Evolutionary conservation across 2,329 filamentous ascomycete species (phyloP).

Genomic region (Coniochaeta sp.): DNA sequence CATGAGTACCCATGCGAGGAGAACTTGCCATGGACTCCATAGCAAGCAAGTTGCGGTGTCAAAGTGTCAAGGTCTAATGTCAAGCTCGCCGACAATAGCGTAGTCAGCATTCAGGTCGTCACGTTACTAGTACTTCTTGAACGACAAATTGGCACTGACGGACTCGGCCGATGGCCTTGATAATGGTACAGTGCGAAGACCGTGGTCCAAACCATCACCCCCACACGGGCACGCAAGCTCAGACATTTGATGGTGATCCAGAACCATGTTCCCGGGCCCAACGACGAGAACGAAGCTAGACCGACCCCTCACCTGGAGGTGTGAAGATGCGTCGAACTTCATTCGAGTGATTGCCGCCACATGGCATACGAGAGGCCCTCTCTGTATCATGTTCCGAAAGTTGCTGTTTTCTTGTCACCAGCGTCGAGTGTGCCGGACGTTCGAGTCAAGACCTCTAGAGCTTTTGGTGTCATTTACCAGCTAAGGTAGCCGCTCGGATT

Average conservation of each 20-base stretch:
- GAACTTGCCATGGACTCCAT: too few species aligned
- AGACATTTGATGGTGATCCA: not conserved
- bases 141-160: too few species aligned
- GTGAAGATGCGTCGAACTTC: not conserved
- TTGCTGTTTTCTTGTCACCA: not conserved
- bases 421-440: not conserved
- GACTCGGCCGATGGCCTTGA: not conserved
- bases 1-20: too few species aligned
- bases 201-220: not conserved
- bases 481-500: not conserved
- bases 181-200: not conserved
- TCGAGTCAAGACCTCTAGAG: not conserved
- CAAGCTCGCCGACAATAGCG: too few species aligned
- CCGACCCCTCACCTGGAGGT: not conserved
- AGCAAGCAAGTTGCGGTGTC: too few species aligned
- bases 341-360: not conserved
- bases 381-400: not conserved
- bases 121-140: too few species aligned
- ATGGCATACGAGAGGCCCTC: not conserved
- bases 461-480: not conserved
- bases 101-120: too few species aligned
- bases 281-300: not conserved
- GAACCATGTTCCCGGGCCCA: slow-evolving; percentile 1
- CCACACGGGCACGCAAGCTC: not conserved
- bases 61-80: too few species aligned